phyloP scores from a whole-genome alignment of 352 stramenopile genomes.

The Globisporangium spiculum region DNA sequence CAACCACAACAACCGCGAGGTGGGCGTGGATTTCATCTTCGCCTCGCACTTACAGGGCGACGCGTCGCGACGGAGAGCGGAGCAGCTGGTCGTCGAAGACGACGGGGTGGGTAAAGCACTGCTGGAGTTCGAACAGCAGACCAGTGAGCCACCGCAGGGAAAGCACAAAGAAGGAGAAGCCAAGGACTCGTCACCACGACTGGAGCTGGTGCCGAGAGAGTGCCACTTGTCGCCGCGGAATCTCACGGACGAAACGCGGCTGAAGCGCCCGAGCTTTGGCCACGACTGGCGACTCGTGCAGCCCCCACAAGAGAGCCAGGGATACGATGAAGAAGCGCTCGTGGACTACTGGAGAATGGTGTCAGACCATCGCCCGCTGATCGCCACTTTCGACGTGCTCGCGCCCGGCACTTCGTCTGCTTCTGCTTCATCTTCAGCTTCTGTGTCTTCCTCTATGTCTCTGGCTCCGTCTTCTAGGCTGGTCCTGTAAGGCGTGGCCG shows the following conservation, averaged over 20 bases:
- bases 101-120: background rate
- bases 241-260: constrained; percentile 57
- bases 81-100: background rate
- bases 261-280: constrained; percentile 78
- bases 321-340: constrained; percentile 50
- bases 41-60: constrained; percentile 40
- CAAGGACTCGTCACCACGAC: constrained; percentile 1
- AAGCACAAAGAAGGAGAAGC: background rate
- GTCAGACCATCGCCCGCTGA: constrained; percentile 71
- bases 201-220: constrained; percentile 53
- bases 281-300: constrained; percentile 60
- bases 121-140: background rate
- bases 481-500: background rate
- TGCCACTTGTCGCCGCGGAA: constrained; percentile 63
- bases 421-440: background rate
- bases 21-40: constrained; percentile 88
- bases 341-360: constrained; percentile 86
- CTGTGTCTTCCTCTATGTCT: background rate
- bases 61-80: constrained; percentile 9
- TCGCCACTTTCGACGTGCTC: constrained; percentile 58
- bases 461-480: background rate
- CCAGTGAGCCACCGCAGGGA: background rate
- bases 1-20: constrained; percentile 88
- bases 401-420: background rate
- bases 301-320: constrained; percentile 38